Conservation (phyloP, 1,139 yeast species). For the Yamadazyma diospyri region DNA sequence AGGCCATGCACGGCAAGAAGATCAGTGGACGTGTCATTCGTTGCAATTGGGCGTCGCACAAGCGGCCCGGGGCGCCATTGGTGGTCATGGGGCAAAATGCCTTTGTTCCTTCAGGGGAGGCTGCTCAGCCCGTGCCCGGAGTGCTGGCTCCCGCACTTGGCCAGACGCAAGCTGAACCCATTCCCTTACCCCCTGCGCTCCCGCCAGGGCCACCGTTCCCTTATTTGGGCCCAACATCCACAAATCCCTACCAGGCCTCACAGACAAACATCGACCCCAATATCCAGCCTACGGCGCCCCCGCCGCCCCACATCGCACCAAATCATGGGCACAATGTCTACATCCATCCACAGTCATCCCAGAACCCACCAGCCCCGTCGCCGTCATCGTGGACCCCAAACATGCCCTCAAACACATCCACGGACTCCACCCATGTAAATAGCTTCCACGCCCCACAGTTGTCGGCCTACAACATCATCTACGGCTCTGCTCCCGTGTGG, state of each 20-base stretch:
- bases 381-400: background rate
- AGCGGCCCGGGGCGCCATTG: too few species aligned
- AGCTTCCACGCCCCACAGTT: slow-evolving; percentile 6
- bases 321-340: background rate
- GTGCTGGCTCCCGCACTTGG: background rate
- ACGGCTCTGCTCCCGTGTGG: slow-evolving; percentile 78
- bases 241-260: too few species aligned
- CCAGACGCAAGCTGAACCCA: too few species aligned
- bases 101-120: background rate
- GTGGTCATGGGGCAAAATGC: too few species aligned
- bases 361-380: background rate
- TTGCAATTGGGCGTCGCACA: slow-evolving; percentile 85
- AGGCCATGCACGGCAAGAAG: slow-evolving; percentile 70
- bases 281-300: background rate
- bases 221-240: too few species aligned
- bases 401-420: background rate
- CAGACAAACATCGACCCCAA: background rate
- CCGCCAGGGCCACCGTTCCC: too few species aligned
- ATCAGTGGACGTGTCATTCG: slow-evolving; percentile 75
- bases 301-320: background rate
- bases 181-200: background rate
- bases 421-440: slow-evolving; percentile 2
- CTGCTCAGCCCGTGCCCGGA: background rate
- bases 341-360: background rate
- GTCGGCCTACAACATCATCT: slow-evolving; percentile 57